Evolutionary conservation across 257 asterid species (phyloP), one percentile per base, ranked within the genome.

Genomic region (Paraleonurus japonicus): DNA sequence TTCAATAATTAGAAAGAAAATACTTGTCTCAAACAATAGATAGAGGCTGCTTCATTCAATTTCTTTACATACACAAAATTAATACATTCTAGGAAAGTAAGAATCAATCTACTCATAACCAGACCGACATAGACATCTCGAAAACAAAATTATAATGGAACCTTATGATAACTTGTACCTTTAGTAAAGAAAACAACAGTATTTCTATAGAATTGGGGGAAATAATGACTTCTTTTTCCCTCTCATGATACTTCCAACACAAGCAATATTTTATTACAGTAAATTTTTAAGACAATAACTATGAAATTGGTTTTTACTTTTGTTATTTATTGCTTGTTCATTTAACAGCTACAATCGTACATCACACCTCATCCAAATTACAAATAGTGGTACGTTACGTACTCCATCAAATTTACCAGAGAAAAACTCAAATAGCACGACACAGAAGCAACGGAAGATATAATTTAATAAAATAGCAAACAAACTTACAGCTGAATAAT

Each of bases 401-500:
- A 19, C 30, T 43, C 35, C 66, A 53, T 39, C 19, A 64, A 60
- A 54, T 37, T 60, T n/a, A 63, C 20, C 22, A 19, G 43, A 51
- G 7, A 33, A 37, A 62, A 57, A 5, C 27, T 11, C 17, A 72
- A 26, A 53, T 4, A 35, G 4, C 22, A 48, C 27, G 61, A 60
- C 22, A 61, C 10, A 37, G 72, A 47, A 35, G 35, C 35, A 58
- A 5, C 33, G 13, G 30, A 0, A 26, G 26, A 39, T 1, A 48
- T 12, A 51, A 65, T 9, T 15, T 15, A 9, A 54, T 20, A 26
- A 37, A 54, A 43, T 35, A 35, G 17, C 20, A 72, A 32, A 50
- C 2, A 50, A 30, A 39, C 7, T 76, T 87, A 93, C 98, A 90
- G 88, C 73, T 87, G 87, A 75, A 75, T 70, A 63, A 93, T 90